Percentiles rank a stretch among this genome's conserved stretches.
These are phyloP conservation scores for Schizosaccharomyces japonicus DNA, from an alignment of 805 yeast species.

Conservation along the genomic window DNA sequence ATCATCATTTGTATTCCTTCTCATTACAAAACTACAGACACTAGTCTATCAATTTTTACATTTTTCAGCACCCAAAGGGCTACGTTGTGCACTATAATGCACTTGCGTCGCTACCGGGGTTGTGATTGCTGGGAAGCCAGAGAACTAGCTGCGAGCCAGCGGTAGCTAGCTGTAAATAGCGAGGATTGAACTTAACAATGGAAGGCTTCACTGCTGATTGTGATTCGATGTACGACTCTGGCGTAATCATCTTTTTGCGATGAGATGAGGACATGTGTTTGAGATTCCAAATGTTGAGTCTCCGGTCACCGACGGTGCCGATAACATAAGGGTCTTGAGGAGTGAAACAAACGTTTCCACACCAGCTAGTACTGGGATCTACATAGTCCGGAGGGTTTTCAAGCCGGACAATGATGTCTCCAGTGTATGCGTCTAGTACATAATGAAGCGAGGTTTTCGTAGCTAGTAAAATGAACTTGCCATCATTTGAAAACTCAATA, in stretches of 20 bases:
- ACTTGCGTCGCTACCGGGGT: too few relatives aligned
- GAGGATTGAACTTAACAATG: conserved; percentile 36
- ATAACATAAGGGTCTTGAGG: conserved; percentile 44
- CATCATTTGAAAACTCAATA: conserved; percentile 53
- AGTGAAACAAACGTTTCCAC: conserved; percentile 35
- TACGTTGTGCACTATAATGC: too few relatives aligned
- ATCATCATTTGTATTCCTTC: too few relatives aligned
- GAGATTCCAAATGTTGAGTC: conserved; percentile 15
- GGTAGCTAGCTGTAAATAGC: conserved; percentile 33
- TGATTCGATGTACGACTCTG: neutral
- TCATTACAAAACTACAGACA: too few relatives aligned
- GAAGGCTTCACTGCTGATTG: neutral
- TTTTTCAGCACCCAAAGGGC: too few relatives aligned
- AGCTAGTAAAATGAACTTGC: conserved; percentile 36
- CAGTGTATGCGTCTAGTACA: conserved; percentile 47
- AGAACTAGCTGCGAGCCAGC: conserved; percentile 29
- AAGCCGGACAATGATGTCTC: conserved; percentile 25
- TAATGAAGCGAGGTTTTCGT: conserved; percentile 34
- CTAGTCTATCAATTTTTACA: too few relatives aligned
- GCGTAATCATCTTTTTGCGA: neutral
- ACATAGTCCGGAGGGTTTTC: conserved; percentile 19
- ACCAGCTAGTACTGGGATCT: conserved; percentile 14
- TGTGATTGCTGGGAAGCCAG: conserved; percentile 4
- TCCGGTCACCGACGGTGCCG: conserved; percentile 25
- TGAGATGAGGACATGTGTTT: neutral